Evolutionary conservation across 495 filamentous ascomycete species (phyloP).

Genomic region (Tetracladium setigerum): DNA sequence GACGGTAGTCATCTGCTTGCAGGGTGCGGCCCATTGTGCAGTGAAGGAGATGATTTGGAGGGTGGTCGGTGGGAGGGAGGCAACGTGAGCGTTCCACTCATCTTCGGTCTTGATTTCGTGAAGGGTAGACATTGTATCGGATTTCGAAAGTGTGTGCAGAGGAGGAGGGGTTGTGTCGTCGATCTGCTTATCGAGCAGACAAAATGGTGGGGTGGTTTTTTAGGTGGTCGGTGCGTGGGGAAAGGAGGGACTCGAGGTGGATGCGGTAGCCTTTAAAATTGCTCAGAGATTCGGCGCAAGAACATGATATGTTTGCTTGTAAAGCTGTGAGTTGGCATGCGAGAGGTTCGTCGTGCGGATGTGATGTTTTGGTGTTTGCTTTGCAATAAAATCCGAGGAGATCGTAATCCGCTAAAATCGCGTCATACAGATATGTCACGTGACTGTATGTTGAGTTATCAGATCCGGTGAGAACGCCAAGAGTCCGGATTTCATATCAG

Average conservation of each 20-base stretch:
- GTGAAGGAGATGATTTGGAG: constrained; percentile 87
- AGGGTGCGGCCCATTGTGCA: constrained; percentile 91
- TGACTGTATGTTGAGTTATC: no score
- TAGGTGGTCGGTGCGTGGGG: background rate
- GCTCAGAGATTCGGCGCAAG: no score
- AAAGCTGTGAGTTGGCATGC: no score
- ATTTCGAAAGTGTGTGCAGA: background rate
- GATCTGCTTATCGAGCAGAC: background rate
- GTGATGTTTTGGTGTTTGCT: background rate
- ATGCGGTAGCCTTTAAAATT: no score
- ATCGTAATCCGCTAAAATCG: no score
- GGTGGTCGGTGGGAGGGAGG: constrained; percentile 54
- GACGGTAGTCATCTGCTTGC: constrained; percentile 85
- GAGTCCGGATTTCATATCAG: no score
- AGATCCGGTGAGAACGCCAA: no score
- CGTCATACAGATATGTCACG: no score
- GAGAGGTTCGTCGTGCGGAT: background rate
- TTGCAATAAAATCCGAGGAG: background rate
- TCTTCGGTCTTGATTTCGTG: constrained; percentile 61
- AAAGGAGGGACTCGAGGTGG: no score
- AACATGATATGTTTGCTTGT: no score
- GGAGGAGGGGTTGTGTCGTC: background rate
- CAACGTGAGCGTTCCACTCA: constrained; percentile 58
- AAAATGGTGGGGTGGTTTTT: constrained; percentile 5
- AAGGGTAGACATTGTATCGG: constrained; percentile 55